Conservation (phyloP, 1,139 yeast species). For the Debaryomyces udenii region DNA sequence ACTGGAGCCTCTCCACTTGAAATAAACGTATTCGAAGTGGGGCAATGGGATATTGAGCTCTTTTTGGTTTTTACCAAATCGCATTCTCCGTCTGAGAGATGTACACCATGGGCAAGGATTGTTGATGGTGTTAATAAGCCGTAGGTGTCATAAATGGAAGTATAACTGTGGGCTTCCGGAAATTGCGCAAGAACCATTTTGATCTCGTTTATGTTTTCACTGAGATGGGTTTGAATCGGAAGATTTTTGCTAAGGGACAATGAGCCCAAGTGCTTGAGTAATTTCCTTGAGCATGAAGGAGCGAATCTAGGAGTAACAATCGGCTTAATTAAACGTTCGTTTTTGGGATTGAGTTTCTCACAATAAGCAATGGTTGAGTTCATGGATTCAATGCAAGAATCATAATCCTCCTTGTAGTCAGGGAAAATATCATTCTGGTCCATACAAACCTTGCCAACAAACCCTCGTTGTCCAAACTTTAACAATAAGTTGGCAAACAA, state of each 20-base stretch:
- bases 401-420: conserved; percentile 64
- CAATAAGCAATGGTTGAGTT: conserved; percentile 60
- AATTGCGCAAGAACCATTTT: conserved; percentile 73
- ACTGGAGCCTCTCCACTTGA: conserved; percentile 92
- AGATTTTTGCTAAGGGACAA: conserved; percentile 51
- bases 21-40: conserved; percentile 84
- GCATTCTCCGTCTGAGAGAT: conserved; percentile 67
- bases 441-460: conserved; percentile 97
- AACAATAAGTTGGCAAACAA: conserved; percentile 74
- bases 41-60: conserved; percentile 90
- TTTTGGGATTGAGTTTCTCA: conserved; percentile 50
- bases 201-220: conserved; percentile 78
- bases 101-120: conserved; percentile 88
- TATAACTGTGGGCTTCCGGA: conserved; percentile 69
- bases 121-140: conserved; percentile 66
- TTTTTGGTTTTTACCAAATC: conserved; percentile 52
- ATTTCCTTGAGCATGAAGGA: conserved; percentile 72
- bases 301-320: conserved; percentile 94
- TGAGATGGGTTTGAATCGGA: conserved; percentile 87
- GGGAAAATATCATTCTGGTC: conserved; percentile 62
- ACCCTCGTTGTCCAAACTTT: conserved; percentile 76
- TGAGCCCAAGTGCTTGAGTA: conserved; percentile 66
- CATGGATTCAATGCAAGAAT: conserved; percentile 62
- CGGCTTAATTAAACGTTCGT: conserved; percentile 59
- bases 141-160: conserved; percentile 74